phyloP scores from a whole-genome alignment of 2,329 filamentous ascomycete species.

The Chaetomium sp. region DNA sequence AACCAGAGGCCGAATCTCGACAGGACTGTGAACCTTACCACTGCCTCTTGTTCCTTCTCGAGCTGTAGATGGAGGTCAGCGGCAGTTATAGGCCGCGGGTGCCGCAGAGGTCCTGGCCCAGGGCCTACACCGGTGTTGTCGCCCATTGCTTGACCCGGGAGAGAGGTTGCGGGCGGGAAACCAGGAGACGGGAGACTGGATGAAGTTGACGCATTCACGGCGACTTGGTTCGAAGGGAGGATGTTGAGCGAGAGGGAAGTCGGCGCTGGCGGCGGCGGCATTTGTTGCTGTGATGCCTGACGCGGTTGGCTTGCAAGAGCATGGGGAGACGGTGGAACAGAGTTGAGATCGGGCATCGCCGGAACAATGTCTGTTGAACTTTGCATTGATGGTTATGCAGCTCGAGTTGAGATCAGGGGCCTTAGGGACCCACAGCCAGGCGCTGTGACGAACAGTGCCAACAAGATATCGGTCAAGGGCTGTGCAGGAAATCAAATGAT shows the following conservation, averaged over 20 bases:
- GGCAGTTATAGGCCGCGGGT: slow-evolving; percentile 80
- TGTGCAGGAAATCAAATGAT: no score
- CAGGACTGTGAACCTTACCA: slow-evolving; percentile 48
- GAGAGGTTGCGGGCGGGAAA: slow-evolving; percentile 25
- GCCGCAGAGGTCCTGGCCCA: slow-evolving; percentile 69
- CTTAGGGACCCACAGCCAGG: no score
- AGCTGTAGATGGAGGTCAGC: slow-evolving; percentile 84
- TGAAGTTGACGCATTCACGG: slow-evolving; percentile 37
- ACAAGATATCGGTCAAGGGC: no score
- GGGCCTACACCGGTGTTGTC: slow-evolving; percentile 43
- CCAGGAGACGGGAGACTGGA: slow-evolving; percentile 30
- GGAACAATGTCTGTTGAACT: no score
- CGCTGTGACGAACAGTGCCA: no score
- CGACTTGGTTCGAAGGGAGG: slow-evolving; percentile 49
- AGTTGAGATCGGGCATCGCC: slow-evolving; percentile 51
- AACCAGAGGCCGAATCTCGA: neutral
- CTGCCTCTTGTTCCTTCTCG: slow-evolving; percentile 91
- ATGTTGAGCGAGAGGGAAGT: slow-evolving; percentile 46
- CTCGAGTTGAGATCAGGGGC: no score
- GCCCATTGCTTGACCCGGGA: slow-evolving; percentile 19
- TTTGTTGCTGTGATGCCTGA: slow-evolving; percentile 37
- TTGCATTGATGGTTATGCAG: no score
- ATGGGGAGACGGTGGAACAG: slow-evolving; percentile 46
- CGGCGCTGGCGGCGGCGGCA: slow-evolving; percentile 35
- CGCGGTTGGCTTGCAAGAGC: slow-evolving; percentile 38